Conservation (phyloP, 257 asterid genomes). For the Petunia axillaris region DNA sequence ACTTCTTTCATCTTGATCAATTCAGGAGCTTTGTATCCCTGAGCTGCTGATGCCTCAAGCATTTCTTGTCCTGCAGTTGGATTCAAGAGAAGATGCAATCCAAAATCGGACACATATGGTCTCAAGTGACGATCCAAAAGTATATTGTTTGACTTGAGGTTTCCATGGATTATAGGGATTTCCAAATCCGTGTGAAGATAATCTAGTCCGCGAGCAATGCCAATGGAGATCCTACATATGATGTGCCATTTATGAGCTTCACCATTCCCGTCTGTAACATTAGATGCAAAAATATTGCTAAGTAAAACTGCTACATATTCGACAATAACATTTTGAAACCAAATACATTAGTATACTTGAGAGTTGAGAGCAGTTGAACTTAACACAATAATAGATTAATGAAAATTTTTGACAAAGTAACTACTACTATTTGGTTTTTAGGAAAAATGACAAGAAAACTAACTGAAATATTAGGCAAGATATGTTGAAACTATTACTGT, state of each 20-base stretch:
- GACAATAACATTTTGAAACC: not conserved
- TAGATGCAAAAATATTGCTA: conserved; percentile 14
- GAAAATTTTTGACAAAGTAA: conserved; percentile 13
- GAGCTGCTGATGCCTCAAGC: conserved; percentile 68
- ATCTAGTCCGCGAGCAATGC: conserved; percentile 66
- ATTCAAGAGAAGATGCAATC: conserved; percentile 69
- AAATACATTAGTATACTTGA: not conserved
- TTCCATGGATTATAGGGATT: conserved; percentile 80
- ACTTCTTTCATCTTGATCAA: conserved; percentile 78
- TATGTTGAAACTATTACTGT: conserved; percentile 4
- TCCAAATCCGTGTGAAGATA: conserved; percentile 62
- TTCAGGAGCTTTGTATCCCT: conserved; percentile 86
- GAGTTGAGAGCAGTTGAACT: not conserved
- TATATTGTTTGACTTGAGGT: conserved; percentile 77
- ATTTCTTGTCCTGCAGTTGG: conserved; percentile 69
- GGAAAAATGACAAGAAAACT: conserved; percentile 19
- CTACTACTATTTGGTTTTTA: not conserved
- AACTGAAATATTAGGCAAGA: conserved; percentile 23
- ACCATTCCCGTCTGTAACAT: conserved; percentile 56
- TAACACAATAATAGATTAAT: not conserved
- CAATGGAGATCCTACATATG: conserved; percentile 64
- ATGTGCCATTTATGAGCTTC: conserved; percentile 73
- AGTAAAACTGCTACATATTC: not conserved
- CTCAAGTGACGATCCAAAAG: conserved; percentile 56
- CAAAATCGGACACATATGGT: conserved; percentile 75